A percentile compares a stretch with the other conserved stretches of the same genome.
Evolutionary conservation across 352 stramenopile genomes (phyloP).

Genomic region (Phytophthora vignae): DNA sequence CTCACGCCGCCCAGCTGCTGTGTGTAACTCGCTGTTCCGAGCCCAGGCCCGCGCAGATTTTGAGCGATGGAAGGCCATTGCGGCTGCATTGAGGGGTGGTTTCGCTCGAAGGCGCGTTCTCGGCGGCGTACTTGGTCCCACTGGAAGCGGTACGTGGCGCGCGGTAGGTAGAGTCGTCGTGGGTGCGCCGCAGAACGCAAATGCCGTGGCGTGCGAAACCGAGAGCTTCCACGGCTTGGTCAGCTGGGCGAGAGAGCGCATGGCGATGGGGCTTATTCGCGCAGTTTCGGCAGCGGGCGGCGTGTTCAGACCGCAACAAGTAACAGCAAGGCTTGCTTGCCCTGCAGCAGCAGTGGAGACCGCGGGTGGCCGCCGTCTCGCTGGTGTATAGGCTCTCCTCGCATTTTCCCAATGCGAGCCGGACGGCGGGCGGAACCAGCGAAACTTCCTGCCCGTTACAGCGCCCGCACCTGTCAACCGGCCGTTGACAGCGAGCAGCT

Average conservation of each 20-base stretch:
- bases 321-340: neutral
- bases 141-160: constrained; percentile 29
- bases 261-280: constrained; percentile 12
- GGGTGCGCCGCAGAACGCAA: constrained; percentile 19
- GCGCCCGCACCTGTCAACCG: constrained; percentile 7
- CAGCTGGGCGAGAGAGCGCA: constrained; percentile 20
- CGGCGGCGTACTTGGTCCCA: neutral
- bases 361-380: neutral
- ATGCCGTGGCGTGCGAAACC: constrained; percentile 44
- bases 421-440: neutral
- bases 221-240: constrained; percentile 26
- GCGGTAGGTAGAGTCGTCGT: constrained; percentile 40
- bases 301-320: neutral
- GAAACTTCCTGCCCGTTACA: constrained; percentile 2
- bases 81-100: neutral
- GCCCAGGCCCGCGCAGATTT: constrained; percentile 1
- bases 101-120: constrained; percentile 11
- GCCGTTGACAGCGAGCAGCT: neutral
- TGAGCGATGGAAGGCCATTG: neutral
- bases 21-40: constrained; percentile 37
- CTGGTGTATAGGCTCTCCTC: neutral
- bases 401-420: neutral
- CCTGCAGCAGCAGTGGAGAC: neutral
- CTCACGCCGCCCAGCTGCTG: constrained; percentile 22
- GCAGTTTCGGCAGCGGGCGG: neutral